Base-by-base conservation (phyloP, 2,329 filamentous ascomycete species). In the Atkinsonella texensis region DNA sequence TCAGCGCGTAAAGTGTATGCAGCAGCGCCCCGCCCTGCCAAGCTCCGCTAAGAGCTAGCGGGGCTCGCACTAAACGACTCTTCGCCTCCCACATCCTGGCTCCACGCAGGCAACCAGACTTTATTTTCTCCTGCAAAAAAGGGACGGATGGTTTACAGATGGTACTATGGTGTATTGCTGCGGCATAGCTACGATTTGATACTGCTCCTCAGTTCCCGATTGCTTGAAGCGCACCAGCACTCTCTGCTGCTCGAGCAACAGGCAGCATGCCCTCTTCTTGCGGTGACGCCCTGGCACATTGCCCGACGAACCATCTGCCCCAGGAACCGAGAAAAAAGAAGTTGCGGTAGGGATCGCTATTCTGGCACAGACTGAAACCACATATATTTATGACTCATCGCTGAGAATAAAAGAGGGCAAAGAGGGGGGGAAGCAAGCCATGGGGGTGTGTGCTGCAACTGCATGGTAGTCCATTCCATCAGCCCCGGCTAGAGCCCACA, bases 351-450 rank as follows among this genome's bases (percentile, higher is more conserved):
- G 54, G 49, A 49, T 52, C 31, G 18, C 46, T 43, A 45, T 33
- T 43, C n/a, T 43, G 50, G 49, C 47, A 42, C 54, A 48, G 45
- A 53, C 48, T 55, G 52, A 57, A 57, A 59, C 57, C 41, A 53
- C n/a, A n/a, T n/a, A n/a, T 23, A 23, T 23, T 2, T 58, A 53
- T 59, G 58, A 59, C 58, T 59, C 58, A 59, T 55, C 40, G 46
- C 38, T 45, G 17, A n/a, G 47, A 28, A 43, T 28, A 45, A 50
- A 48, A 50, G 49, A 53, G 52, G 54, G 56, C 47, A 54, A 51
- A 54, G 39, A 51, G 55, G 52, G 31, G n/a, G 41, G 39, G 20
- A 38, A 33, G 18, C 38, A 46, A n/a, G 32, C 23, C 17, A 17
- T 18, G 15, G 50, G 32, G 50, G 38, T n/a, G 41, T 35, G 31